phyloP scores from a whole-genome alignment of 306 rosid genomes.

The Comarum palustre region DNA sequence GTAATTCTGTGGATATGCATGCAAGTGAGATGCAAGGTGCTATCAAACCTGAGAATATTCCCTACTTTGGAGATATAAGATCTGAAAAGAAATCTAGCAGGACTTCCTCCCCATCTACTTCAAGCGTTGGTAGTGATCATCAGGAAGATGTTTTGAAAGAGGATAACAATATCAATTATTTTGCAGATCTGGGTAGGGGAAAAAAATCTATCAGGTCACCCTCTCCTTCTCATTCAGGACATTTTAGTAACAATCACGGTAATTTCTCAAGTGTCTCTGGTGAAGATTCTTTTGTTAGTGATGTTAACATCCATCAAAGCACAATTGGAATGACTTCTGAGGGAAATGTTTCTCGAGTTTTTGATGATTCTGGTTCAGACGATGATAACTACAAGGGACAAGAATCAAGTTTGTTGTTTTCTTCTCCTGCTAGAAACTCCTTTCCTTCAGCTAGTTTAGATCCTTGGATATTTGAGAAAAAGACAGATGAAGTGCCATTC shows the following conservation, averaged over 20 bases:
- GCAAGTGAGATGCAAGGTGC: constrained; percentile 34
- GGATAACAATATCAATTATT: constrained; percentile 25
- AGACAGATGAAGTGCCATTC: constrained; percentile 35
- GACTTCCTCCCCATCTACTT: constrained; percentile 45
- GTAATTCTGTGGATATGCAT: constrained; percentile 38
- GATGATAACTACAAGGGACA: constrained; percentile 48
- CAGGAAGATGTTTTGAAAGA: constrained; percentile 37
- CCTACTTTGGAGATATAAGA: constrained; percentile 40
- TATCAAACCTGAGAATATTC: constrained; percentile 34
- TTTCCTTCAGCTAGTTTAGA: constrained; percentile 35
- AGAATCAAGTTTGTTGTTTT: constrained; percentile 40
- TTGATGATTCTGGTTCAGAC: constrained; percentile 75
- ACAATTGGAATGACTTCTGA: constrained; percentile 34
- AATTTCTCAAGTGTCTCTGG: constrained; percentile 29
- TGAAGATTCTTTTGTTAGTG: constrained; percentile 42
- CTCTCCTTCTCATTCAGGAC: constrained; percentile 42
- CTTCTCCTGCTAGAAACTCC: constrained; percentile 42
- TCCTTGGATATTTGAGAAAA: constrained; percentile 45
- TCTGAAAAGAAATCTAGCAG: constrained; percentile 37
- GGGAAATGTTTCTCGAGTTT: constrained; percentile 43
- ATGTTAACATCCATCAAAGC: constrained; percentile 33
- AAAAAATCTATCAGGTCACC: constrained; percentile 35
- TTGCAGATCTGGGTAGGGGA: constrained; percentile 32
- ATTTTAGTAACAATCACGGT: constrained; percentile 31
- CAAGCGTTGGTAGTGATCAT: constrained; percentile 36